Evolutionary conservation across 208 protist species (phyloP).

Genomic region (Leptomonas pyrrhocoris): DNA sequence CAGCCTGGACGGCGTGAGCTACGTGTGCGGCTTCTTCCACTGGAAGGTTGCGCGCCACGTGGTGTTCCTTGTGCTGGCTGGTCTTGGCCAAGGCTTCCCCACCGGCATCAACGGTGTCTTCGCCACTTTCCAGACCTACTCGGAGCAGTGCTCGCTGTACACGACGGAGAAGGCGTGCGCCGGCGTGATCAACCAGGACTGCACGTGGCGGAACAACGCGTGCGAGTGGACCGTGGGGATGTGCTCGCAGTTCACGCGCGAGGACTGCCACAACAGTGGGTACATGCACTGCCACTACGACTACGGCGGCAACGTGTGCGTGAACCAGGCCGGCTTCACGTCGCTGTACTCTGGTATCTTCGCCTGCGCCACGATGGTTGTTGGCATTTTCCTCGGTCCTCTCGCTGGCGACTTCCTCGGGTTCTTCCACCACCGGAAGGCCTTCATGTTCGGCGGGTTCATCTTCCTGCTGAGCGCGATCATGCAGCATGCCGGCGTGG

Average conservation of each 20-base stretch:
- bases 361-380: conserved; percentile 13
- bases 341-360: conserved; percentile 16
- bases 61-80: conserved; percentile 12
- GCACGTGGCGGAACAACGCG: conserved; percentile 9
- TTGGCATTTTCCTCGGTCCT: conserved; percentile 13
- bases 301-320: conserved; percentile 8
- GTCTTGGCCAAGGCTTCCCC: conserved; percentile 14
- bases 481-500: conserved; percentile 52
- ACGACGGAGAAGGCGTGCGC: conserved; percentile 17
- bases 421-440: conserved; percentile 19
- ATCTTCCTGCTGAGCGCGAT: conserved; percentile 50
- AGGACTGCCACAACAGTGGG: conserved; percentile 14
- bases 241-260: conserved; percentile 9
- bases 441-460: conserved; percentile 39
- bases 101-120: conserved; percentile 22
- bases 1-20: conserved; percentile 19
- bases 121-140: conserved; percentile 15
- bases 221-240: conserved; percentile 21
- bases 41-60: conserved; percentile 20
- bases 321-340: conserved; percentile 9
- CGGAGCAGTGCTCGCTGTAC: conserved; percentile 22
- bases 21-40: conserved; percentile 21
- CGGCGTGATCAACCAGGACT: conserved; percentile 16
- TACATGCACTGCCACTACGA: conserved; percentile 25
- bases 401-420: conserved; percentile 12